phyloP scores from a whole-genome alignment of 1,284 basidiomycete species.

The Austroboletus rostrupii region DNA sequence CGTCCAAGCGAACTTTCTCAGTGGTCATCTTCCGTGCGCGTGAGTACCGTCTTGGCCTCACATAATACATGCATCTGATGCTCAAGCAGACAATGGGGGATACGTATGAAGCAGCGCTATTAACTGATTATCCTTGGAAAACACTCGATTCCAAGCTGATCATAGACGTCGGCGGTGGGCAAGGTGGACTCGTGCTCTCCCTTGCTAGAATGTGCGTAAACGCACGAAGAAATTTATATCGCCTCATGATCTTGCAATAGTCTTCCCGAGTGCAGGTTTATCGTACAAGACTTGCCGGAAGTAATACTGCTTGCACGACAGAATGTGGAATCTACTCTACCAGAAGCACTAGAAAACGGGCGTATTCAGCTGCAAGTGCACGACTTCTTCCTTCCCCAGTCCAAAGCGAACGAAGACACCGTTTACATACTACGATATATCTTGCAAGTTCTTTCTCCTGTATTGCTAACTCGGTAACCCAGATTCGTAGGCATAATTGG shows the following conservation, averaged over 20 bases:
- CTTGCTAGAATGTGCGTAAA: constrained; percentile 7
- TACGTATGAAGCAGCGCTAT: constrained; percentile 5
- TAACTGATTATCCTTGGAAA: constrained; percentile 8
- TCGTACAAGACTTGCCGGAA: constrained; percentile 7
- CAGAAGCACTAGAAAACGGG: constrained; percentile 3
- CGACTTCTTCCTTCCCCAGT: constrained; percentile 4
- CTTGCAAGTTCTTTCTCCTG: not conserved
- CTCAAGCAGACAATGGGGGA: constrained; percentile 6
- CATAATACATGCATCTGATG: not conserved
- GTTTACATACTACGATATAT: constrained; percentile 8
- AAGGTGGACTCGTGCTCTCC: constrained; percentile 8
- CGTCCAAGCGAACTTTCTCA: constrained; percentile 3
- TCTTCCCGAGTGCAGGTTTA: constrained; percentile 2
- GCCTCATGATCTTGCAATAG: not conserved
- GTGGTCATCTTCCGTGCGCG: constrained; percentile 9
- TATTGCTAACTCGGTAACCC: not conserved
- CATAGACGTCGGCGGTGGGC: constrained; percentile 6
- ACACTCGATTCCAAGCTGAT: constrained; percentile 2
- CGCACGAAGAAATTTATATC: not conserved
- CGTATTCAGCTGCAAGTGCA: constrained; percentile 7
- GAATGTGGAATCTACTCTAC: constrained; percentile 3
- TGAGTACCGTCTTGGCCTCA: not conserved
- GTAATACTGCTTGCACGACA: constrained; percentile 4
- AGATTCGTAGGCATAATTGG: constrained; percentile 4
- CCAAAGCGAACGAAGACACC: not conserved